Base-by-base conservation (phyloP, 2,329 filamentous ascomycete genomes). In the Hymenoscyphus repandus region DNA sequence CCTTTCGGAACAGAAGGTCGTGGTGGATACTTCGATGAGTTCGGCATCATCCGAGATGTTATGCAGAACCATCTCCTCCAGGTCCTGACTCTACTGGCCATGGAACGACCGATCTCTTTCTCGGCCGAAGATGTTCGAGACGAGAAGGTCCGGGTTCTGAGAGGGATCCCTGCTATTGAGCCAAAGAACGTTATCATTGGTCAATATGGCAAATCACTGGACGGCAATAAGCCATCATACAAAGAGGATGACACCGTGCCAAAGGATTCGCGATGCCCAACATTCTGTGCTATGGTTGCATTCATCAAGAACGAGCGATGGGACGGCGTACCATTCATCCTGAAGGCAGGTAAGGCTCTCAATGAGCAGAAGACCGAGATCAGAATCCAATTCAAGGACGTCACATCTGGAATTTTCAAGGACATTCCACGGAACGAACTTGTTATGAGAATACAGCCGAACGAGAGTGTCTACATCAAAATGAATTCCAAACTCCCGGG, bases 311-410 rank as follows among this genome's bases (percentile, higher is more conserved):
- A 99, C 71, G 93, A 99, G 82, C 81, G 93, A 63, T 99, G 93
- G 93, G 95, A 99, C 62, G 95, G 93, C 51, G 93, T 99, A 47
- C 93, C 93, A 46, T 99, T 99, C 78, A 99, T 99, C 72, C 81
- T 99, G 76, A 99, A 99, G 85, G 93, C 93, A 41, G 93, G 93
- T 64, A 99, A 99, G 78, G 91, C 93, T 40, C 78, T 99, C 58
- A 99, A 99, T 71, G 93, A 99, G 80, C 93, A 99, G 71, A 99
- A 99, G 84, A 99, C 93, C 12, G 93, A 99, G 75, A 93, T 99
- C 61, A 87, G 93, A 66, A 95, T 99, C 64, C 93, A 99, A 72
- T 99, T 96, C 85, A 96, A 96, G 79, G 93, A 99, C 69, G 93
- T 99, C 59, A 97, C 93, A 18, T 96, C 91, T 44, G 93, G 95